Conservation (phyloP, 1,284 basidiomycete species). For the Ganoderma lucidum region DNA sequence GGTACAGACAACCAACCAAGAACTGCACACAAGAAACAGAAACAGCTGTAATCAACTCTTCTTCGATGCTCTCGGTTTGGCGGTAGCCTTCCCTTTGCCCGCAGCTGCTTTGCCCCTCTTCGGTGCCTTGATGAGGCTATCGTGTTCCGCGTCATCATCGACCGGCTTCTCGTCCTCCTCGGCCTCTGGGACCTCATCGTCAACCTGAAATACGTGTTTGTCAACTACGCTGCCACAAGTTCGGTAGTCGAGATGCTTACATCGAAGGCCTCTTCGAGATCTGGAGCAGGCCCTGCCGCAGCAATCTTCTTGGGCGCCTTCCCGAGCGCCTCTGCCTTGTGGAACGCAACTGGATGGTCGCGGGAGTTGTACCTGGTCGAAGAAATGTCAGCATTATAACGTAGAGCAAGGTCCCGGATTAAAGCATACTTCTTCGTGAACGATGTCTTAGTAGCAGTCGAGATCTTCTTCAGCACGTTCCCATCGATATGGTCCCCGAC, state of each 20-base stretch:
- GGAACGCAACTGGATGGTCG: slow-evolving; percentile 92
- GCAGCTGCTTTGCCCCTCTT: slow-evolving; percentile 45
- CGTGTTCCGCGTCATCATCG: slow-evolving; percentile 53
- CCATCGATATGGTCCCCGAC: slow-evolving; percentile 84
- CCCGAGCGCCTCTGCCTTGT: slow-evolving; percentile 84
- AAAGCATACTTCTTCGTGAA: slow-evolving; percentile 83
- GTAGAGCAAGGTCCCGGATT: not conserved
- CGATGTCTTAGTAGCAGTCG: slow-evolving; percentile 81
- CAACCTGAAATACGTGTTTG: slow-evolving; percentile 37
- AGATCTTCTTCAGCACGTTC: slow-evolving; percentile 83
- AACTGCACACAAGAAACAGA: not conserved
- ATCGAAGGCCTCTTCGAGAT: slow-evolving; percentile 89
- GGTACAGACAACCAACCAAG: not conserved
- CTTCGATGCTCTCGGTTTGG: slow-evolving; percentile 36
- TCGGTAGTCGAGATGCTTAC: slow-evolving; percentile 40
- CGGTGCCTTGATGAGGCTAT: slow-evolving; percentile 58
- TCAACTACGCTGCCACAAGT: slow-evolving; percentile 32
- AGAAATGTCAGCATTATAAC: not conserved
- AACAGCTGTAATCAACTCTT: slow-evolving; percentile 22
- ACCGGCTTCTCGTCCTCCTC: slow-evolving; percentile 46
- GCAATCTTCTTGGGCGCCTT: slow-evolving; percentile 81
- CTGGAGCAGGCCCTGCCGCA: slow-evolving; percentile 76
- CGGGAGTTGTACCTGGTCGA: slow-evolving; percentile 77
- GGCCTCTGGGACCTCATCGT: slow-evolving; percentile 52
- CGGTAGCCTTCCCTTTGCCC: slow-evolving; percentile 26